These are phyloP conservation scores for Monosporascus sp. DNA, from an alignment of 2,329 filamentous ascomycete species.

Conservation along the genomic window DNA sequence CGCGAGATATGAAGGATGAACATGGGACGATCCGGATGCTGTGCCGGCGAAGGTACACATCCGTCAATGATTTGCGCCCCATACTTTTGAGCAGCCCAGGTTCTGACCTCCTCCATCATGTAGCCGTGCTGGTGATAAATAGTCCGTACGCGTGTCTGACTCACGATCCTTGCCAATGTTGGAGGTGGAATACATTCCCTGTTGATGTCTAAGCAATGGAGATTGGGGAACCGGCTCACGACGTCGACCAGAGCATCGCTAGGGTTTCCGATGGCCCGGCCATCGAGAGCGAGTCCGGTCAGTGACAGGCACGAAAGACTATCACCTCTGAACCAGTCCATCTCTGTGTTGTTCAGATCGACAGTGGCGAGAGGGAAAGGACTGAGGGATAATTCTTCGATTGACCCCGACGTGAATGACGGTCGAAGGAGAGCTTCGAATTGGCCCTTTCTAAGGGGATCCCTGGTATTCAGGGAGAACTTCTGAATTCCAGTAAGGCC, in stretches of 20 bases:
- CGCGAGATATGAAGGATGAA: not conserved
- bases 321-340: conserved; percentile 19
- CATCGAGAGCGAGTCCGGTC: conserved; percentile 54
- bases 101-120: conserved; percentile 8
- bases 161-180: conserved; percentile 15
- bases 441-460: not conserved
- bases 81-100: conserved; percentile 16
- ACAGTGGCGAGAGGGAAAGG: conserved; percentile 6
- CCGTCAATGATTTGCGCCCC: conserved; percentile 11
- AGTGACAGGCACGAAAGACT: conserved; percentile 18
- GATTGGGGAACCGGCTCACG: conserved; percentile 19
- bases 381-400: conserved; percentile 15
- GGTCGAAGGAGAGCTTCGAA: conserved; percentile 9
- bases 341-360: not conserved
- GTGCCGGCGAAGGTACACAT: not conserved
- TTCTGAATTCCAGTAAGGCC: not conserved
- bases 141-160: conserved; percentile 12
- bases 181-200: conserved; percentile 13
- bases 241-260: conserved; percentile 13
- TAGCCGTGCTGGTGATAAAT: conserved; percentile 13
- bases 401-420: conserved; percentile 16
- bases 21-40: not conserved
- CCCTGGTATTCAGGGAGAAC: not conserved
- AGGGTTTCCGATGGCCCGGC: conserved; percentile 1
- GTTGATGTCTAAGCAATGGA: conserved; percentile 18